Evolutionary conservation across 768 basidiomycete genomes (phyloP), one percentile per base, ranked within the genome.

Genomic region (Kwoniella botswanensis): DNA sequence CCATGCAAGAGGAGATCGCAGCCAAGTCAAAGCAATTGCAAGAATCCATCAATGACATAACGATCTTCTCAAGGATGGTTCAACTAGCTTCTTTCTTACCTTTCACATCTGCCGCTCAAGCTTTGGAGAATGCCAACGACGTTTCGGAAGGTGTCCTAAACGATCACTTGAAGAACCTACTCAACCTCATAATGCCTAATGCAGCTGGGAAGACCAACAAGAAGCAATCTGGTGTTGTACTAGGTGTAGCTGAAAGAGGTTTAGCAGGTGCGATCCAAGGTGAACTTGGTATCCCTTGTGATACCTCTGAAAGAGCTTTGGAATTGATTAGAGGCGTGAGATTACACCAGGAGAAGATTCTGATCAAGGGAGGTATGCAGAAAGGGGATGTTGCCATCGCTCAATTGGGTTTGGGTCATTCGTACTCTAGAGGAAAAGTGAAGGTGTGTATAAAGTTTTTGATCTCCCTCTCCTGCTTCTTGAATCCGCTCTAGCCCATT

Each of bases 351-450:
- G 86, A 91, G 75, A 94, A 93, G 80, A 88, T 98, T 60, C 88
- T 98, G 78, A 71, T 71, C 70, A 83, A 83, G 72, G 79, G 76
- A 24, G 82, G 82, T 13, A 90, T 98, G 76, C 90, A 94, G 79
- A 86, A 88, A 53, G 92, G 90, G 76, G 96, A 98, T 87, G 87
- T 97, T 75, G 88, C 87, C 70, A 93, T 95, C 80, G 93, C 96
- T 18, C 96, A 98, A 80, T 92, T 98, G 75, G 96, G 96, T 80
- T 88, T 98, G 60, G 96, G 96, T 35, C 96, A 98, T 87, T 93
- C 94, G 3, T 98, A 96, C 86, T 97, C 94, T 24, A 91, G 96
- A 73, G 92, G 95, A 52, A 98, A 98, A 84, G 91, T 98, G 73
- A 98, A 98, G 86, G 98, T 83, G 59, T 69, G 82, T 61, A 41